These are phyloP conservation scores for Pyrenula aspistea DNA, from an alignment of 495 filamentous ascomycete genomes.

Conservation along the genomic window DNA sequence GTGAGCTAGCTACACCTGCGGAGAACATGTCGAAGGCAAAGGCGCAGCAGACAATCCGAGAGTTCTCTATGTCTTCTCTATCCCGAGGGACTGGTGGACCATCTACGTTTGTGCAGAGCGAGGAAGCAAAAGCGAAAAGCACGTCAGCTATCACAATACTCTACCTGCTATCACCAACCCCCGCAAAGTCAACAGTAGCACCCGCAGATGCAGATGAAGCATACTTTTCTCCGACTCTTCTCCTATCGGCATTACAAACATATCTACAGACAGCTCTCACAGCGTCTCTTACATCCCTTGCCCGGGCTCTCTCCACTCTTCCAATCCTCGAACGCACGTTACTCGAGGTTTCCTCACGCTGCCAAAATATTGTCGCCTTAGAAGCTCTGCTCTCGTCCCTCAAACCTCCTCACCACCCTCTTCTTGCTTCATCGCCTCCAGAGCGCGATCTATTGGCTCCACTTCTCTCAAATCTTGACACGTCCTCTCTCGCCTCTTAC, in stretches of 20 bases:
- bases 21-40: constrained; percentile 55
- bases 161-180: constrained; percentile 64
- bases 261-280: constrained; percentile 69
- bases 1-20: constrained; percentile 52
- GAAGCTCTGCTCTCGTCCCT: constrained; percentile 64
- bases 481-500: constrained; percentile 71
- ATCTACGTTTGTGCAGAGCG: constrained; percentile 25
- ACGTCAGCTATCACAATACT: constrained; percentile 66
- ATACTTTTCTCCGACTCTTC: constrained; percentile 47
- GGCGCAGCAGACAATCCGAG: constrained; percentile 68
- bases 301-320: constrained; percentile 63
- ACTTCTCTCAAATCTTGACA: constrained; percentile 70
- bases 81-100: constrained; percentile 16
- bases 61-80: constrained; percentile 71
- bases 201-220: constrained; percentile 3
- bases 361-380: constrained; percentile 80
- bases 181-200: constrained; percentile 10
- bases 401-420: constrained; percentile 52
- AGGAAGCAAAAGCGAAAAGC: constrained; percentile 61
- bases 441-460: constrained; percentile 54
- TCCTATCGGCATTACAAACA: constrained; percentile 65
- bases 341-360: constrained; percentile 67
- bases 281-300: constrained; percentile 56
- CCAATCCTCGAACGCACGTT: constrained; percentile 75
- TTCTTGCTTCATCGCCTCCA: constrained; percentile 26